These are phyloP conservation scores for Pontederia crassipes DNA, from an alignment of 176 grass and related monocot genomes.

Conservation along the genomic window DNA sequence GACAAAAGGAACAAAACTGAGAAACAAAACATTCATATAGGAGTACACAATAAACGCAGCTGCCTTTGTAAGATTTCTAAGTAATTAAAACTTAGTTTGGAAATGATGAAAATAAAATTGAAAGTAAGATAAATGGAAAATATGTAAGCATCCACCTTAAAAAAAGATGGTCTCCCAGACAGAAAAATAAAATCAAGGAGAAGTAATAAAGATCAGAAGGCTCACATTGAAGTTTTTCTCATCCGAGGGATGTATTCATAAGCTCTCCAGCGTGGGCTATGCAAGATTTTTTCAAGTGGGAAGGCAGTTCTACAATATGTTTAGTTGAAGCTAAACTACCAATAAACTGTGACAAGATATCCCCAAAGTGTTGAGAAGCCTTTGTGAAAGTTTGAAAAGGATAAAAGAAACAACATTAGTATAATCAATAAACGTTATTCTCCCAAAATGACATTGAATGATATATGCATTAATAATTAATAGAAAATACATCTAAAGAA, in stretches of 20 bases:
- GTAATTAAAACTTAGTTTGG: too few species aligned
- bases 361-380: conserved; percentile 95
- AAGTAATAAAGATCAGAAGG: conserved; percentile 16
- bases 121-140: too few species aligned
- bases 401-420: background rate
- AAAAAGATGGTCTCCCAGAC: conserved; percentile 1
- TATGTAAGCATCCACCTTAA: background rate
- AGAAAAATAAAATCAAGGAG: conserved; percentile 8
- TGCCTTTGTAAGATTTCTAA: too few species aligned
- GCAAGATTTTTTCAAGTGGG: conserved; percentile 75
- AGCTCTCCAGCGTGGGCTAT: conserved; percentile 61
- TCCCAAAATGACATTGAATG: background rate
- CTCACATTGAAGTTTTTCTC: conserved; percentile 76
- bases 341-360: conserved; percentile 75
- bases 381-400: conserved; percentile 21
- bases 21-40: too few species aligned
- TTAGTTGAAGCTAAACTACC: conserved; percentile 51
- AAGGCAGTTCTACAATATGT: conserved; percentile 55
- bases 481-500: background rate
- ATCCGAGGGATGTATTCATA: conserved; percentile 83
- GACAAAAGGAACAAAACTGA: too few species aligned
- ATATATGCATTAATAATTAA: conserved; percentile 2
- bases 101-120: too few species aligned
- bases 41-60: too few species aligned
- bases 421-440: background rate